Conservation (phyloP, 2,329 filamentous ascomycete genomes). For the Colletotrichum echinochloae region DNA sequence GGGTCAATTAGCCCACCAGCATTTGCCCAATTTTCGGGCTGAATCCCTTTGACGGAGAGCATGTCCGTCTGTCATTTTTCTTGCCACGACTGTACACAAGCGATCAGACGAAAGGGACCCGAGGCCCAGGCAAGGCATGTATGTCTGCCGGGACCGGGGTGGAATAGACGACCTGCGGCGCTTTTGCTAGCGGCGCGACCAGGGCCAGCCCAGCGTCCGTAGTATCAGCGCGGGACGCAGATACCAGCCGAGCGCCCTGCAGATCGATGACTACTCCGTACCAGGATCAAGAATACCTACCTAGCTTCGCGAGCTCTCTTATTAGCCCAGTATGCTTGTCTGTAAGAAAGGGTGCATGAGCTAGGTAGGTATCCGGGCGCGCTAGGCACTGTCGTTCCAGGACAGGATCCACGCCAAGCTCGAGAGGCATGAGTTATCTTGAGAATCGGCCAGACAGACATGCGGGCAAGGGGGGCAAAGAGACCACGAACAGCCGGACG, state of each 20-base stretch:
- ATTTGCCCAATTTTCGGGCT: background rate
- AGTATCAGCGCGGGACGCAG: constrained; percentile 24
- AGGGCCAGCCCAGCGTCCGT: constrained; percentile 25
- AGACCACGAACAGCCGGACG: background rate
- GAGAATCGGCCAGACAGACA: background rate
- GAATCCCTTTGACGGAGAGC: background rate
- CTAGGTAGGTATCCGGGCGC: background rate
- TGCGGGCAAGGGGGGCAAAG: background rate
- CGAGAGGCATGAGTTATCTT: background rate
- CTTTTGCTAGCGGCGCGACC: constrained; percentile 13
- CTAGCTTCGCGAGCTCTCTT: background rate
- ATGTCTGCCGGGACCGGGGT: constrained; percentile 26
- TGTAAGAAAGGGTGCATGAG: background rate
- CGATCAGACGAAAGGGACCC: constrained; percentile 34
- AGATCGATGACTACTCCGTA: constrained; percentile 18
- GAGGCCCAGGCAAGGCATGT: constrained; percentile 11
- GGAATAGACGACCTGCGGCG: constrained; percentile 28
- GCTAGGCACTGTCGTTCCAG: background rate
- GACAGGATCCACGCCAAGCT: background rate
- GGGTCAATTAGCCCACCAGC: background rate
- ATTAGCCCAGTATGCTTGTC: background rate
- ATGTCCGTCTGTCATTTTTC: background rate
- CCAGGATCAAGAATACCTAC: background rate
- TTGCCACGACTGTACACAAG: background rate
- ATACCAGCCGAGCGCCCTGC: constrained; percentile 25